Evolutionary conservation across 78 protist genomes (phyloP).

Genomic region (Tieghemostelium lacteum): DNA sequence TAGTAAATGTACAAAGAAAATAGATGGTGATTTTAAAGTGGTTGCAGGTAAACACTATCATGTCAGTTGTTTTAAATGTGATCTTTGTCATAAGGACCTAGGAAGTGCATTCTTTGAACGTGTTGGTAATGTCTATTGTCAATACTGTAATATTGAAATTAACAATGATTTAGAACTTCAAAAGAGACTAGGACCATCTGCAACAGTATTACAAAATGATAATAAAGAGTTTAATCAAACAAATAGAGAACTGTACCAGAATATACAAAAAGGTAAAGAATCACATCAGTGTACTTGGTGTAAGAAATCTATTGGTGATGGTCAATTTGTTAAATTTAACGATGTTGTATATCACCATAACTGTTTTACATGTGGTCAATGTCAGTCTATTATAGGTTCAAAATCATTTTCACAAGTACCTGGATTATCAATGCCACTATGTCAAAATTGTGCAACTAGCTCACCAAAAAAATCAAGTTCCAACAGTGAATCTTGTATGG

Average conservation of each 20-base stretch:
- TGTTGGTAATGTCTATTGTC: slow-evolving; percentile 31
- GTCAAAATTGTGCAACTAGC: slow-evolving; percentile 30
- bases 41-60: slow-evolving; percentile 13
- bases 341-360: slow-evolving; percentile 21
- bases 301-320: not conserved
- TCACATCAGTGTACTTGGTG: slow-evolving; percentile 51
- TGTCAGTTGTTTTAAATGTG: slow-evolving; percentile 24
- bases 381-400: slow-evolving; percentile 6
- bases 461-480: slow-evolving; percentile 2
- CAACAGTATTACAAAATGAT: not conserved
- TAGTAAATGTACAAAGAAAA: slow-evolving; percentile 11
- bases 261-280: slow-evolving; percentile 60
- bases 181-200: not conserved
- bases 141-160: slow-evolving; percentile 10
- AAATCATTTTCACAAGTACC: slow-evolving; percentile 13
- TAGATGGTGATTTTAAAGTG: slow-evolving; percentile 3
- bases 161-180: not conserved
- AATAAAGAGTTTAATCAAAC: slow-evolving; percentile 4
- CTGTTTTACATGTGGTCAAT: slow-evolving; percentile 35
- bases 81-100: not conserved
- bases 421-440: not conserved
- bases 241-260: slow-evolving; percentile 12
- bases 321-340: not conserved
- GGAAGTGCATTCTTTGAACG: slow-evolving; percentile 14
- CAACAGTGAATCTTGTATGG: not conserved